Evolutionary conservation across 768 basidiomycete genomes (phyloP).

Genomic region (Russula vinacea): DNA sequence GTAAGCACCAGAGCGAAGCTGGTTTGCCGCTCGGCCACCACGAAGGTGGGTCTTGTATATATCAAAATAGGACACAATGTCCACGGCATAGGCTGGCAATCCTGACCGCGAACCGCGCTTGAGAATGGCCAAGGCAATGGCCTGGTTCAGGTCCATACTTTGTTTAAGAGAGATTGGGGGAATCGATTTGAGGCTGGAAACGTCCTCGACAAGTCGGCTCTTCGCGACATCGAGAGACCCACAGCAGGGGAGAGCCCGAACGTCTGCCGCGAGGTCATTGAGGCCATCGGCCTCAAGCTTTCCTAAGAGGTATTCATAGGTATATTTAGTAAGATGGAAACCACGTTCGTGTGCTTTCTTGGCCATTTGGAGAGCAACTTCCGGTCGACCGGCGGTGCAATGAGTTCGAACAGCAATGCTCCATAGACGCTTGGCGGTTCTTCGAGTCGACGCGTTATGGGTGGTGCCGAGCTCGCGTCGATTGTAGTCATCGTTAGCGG

Average conservation of each 20-base stretch:
- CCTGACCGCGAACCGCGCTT: background rate
- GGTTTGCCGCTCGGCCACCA: background rate
- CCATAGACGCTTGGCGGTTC: constrained; percentile 31
- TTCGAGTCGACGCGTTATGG: background rate
- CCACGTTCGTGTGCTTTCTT: constrained; percentile 36
- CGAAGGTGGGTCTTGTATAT: constrained; percentile 20
- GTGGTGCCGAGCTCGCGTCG: background rate
- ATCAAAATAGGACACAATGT: constrained; percentile 28
- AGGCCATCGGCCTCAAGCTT: constrained; percentile 29
- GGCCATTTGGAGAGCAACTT: constrained; percentile 48
- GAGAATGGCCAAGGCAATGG: constrained; percentile 14
- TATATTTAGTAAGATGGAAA: constrained; percentile 38
- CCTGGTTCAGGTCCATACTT: background rate
- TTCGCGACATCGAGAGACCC: constrained; percentile 11
- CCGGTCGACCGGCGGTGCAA: constrained; percentile 39
- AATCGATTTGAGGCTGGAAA: background rate
- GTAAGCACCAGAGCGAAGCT: constrained; percentile 22
- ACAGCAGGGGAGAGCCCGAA: background rate
- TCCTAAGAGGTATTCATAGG: constrained; percentile 39
- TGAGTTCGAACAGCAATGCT: constrained; percentile 45
- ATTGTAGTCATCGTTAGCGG: constrained; percentile 34
- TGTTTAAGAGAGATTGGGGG: constrained; percentile 4
- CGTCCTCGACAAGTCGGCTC: background rate
- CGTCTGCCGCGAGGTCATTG: constrained; percentile 1
- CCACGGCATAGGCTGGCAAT: background rate